Conservation (phyloP, 164 flowering plant species). For the Aristolochia fimbriata region DNA sequence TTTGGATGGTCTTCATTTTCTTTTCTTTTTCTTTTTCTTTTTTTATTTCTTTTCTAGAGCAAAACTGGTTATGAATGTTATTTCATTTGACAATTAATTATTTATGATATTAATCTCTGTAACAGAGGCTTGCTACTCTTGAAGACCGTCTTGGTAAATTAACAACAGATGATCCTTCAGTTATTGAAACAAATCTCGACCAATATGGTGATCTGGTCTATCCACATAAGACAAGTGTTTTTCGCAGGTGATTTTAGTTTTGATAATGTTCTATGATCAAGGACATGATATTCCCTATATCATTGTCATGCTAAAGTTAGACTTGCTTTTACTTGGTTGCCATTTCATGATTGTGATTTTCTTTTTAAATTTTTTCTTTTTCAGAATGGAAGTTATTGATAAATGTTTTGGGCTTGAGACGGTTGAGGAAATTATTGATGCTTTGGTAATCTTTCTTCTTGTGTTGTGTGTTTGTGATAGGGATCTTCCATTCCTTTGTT, state of each 20-base stretch:
- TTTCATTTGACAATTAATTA: neutral
- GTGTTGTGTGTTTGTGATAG: neutral
- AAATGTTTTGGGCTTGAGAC: constrained; percentile 76
- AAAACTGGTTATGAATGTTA: too few relatives aligned
- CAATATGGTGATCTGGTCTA: constrained; percentile 75
- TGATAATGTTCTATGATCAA: neutral
- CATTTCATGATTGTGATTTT: neutral
- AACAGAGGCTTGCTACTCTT: constrained; percentile 60
- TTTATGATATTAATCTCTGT: neutral
- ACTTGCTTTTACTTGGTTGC: neutral
- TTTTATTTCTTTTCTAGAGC: too few relatives aligned
- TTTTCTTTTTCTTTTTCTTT: too few relatives aligned
- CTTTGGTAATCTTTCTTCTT: constrained; percentile 50
- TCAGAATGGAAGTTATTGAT: constrained; percentile 70
- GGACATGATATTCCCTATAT: neutral
- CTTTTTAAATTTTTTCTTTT: neutral
- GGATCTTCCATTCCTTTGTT: neutral
- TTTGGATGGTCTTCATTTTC: too few relatives aligned
- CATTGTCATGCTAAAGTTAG: neutral
- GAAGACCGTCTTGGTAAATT: constrained; percentile 75
- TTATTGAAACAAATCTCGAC: constrained; percentile 55
- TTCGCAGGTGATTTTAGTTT: constrained; percentile 37
- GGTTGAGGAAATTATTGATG: constrained; percentile 78
- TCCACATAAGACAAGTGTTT: constrained; percentile 53
- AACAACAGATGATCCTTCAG: constrained; percentile 69